Conservation (phyloP, 805 yeast genomes). For the Cyberlindnera galapagoensis region DNA sequence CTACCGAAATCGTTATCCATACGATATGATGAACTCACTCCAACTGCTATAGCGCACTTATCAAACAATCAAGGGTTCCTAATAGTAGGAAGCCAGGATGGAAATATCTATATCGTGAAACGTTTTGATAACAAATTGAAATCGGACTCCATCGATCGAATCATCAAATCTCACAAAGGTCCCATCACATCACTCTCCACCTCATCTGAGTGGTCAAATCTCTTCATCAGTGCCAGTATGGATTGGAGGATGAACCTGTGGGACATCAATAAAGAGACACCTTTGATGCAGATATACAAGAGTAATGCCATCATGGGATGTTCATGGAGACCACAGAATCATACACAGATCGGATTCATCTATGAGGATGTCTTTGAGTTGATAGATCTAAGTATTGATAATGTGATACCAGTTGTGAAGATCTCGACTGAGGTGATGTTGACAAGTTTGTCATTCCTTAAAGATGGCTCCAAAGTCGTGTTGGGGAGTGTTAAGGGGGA, state of each 20-base stretch:
- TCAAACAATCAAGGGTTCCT: constrained; percentile 18
- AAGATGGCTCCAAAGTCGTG: constrained; percentile 12
- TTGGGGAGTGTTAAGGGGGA: constrained; percentile 15
- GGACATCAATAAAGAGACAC: constrained; percentile 17
- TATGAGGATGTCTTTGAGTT: constrained; percentile 25
- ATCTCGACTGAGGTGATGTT: constrained; percentile 8
- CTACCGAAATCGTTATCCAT: constrained; percentile 18
- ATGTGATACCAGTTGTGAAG: constrained; percentile 20
- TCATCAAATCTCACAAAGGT: constrained; percentile 21
- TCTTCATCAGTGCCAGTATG: constrained; percentile 24
- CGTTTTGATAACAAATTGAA: constrained; percentile 19
- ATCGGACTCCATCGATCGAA: constrained; percentile 12
- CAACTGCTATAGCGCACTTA: constrained; percentile 17
- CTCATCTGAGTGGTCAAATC: constrained; percentile 13
- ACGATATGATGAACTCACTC: constrained; percentile 27
- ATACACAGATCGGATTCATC: constrained; percentile 25
- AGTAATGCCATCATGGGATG: constrained; percentile 23
- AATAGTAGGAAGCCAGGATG: constrained; percentile 29
- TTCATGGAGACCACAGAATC: constrained; percentile 22
- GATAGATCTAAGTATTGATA: constrained; percentile 26
- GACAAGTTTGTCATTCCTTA: constrained; percentile 14
- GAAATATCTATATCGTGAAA: constrained; percentile 25
- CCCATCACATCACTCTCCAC: constrained; percentile 21
- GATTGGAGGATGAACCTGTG: constrained; percentile 28
- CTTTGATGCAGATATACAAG: constrained; percentile 20